Conservation (phyloP, 768 basidiomycete genomes). For the Psilocybe cubensis region DNA sequence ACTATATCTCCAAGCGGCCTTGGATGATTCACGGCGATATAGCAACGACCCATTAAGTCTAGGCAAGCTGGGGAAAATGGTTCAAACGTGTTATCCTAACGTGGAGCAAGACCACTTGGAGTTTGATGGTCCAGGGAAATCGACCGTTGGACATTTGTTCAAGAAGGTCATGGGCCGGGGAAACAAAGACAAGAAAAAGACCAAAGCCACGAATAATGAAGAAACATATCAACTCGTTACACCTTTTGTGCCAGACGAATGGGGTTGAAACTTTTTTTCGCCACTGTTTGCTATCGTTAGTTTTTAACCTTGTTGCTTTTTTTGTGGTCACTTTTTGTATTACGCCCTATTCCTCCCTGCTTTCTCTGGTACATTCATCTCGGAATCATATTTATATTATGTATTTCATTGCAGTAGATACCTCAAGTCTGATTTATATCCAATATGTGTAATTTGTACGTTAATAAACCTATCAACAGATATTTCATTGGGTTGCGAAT, state of each 20-base stretch:
- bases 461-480: neutral
- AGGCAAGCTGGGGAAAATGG: conserved; percentile 70
- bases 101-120: conserved; percentile 32
- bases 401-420: conserved; percentile 4
- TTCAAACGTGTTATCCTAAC: conserved; percentile 67
- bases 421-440: conserved; percentile 1
- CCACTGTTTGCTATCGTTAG: neutral
- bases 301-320: neutral
- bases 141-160: conserved; percentile 55
- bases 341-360: neutral
- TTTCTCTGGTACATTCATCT: neutral
- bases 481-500: too few species aligned
- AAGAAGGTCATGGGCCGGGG: conserved; percentile 63
- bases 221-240: conserved; percentile 84
- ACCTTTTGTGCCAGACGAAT: conserved; percentile 79
- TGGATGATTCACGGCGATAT: conserved; percentile 70
- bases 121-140: conserved; percentile 35
- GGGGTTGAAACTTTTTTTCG: conserved; percentile 47
- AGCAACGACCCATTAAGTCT: conserved; percentile 59
- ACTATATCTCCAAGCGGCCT: conserved; percentile 70
- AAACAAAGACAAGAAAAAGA: conserved; percentile 45
- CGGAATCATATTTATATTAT: conserved; percentile 3
- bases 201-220: conserved; percentile 67
- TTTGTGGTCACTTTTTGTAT: conserved; percentile 3
- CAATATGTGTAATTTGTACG: neutral